Conservation (phyloP, 2,329 filamentous ascomycete species). For the Neurospora crassa region DNA sequence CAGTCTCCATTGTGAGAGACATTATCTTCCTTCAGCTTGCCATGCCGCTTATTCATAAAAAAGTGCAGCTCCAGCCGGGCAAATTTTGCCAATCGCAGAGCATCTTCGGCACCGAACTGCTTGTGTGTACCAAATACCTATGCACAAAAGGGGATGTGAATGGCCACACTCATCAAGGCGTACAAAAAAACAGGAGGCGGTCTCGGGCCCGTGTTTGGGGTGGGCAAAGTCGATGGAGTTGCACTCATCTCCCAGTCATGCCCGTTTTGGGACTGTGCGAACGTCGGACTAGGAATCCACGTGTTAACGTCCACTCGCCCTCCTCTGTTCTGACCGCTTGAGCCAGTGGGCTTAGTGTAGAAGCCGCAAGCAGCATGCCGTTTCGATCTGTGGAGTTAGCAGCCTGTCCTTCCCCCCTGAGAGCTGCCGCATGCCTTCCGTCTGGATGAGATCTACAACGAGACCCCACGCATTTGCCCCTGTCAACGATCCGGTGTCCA, state of each 20-base stretch:
- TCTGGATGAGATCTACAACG: background rate
- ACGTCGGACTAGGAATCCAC: background rate
- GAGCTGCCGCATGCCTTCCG: background rate
- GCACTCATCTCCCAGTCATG: background rate
- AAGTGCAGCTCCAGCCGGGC: background rate
- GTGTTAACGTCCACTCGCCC: background rate
- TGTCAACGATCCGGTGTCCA: background rate
- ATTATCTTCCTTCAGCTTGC: background rate
- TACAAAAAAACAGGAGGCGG: background rate
- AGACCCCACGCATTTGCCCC: background rate
- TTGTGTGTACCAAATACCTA: background rate
- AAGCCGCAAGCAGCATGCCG: background rate
- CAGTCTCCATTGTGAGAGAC: background rate
- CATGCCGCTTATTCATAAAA: background rate
- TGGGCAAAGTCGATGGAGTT: background rate
- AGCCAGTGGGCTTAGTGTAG: background rate
- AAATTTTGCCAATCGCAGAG: background rate
- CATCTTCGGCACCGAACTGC: constrained; percentile 2
- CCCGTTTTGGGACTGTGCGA: background rate
- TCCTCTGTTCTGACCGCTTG: background rate
- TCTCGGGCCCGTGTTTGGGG: background rate
- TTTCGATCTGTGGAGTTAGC: background rate
- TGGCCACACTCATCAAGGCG: background rate
- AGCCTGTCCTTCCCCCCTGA: background rate
- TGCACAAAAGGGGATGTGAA: background rate